phyloP scores from a whole-genome alignment of 805 yeast genomes.

The Candida silvicultrix region DNA sequence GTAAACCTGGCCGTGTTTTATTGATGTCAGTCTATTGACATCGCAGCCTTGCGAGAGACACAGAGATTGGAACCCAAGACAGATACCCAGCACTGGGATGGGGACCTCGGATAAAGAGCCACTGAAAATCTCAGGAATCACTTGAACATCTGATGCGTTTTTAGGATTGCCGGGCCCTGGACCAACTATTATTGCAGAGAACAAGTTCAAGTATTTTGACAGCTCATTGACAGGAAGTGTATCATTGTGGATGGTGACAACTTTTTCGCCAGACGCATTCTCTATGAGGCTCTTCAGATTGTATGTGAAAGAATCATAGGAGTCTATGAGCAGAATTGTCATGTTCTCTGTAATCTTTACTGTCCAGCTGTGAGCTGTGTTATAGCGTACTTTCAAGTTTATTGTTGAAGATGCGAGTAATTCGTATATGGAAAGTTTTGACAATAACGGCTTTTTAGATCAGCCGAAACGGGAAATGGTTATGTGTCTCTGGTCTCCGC shows the following conservation, averaged over 20 bases:
- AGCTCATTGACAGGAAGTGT: conserved; percentile 31
- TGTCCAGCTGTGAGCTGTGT: not conserved
- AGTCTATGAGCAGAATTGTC: conserved; percentile 72
- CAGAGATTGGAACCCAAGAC: conserved; percentile 87
- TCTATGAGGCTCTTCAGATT: conserved; percentile 64
- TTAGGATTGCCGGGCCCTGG: conserved; percentile 97
- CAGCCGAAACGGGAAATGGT: not conserved
- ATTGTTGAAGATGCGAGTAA: not conserved
- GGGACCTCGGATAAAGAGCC: conserved; percentile 15
- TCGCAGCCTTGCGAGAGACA: conserved; percentile 55
- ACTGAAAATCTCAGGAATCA: conserved; percentile 53
- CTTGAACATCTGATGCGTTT: conserved; percentile 58
- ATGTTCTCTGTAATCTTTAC: conserved; percentile 15
- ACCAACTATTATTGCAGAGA: conserved; percentile 80
- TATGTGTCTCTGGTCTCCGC: too few species aligned
- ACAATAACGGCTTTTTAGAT: not conserved
- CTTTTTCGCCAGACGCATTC: conserved; percentile 35
- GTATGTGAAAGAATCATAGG: conserved; percentile 92
- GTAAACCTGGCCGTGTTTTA: conserved; percentile 85
- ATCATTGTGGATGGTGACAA: conserved; percentile 31
- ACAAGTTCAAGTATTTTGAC: conserved; percentile 35
- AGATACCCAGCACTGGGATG: conserved; percentile 81
- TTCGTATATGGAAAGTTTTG: not conserved
- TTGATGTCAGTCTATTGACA: conserved; percentile 45
- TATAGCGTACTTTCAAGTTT: not conserved